Percentiles rank a stretch among this genome's conserved stretches.
Conservation (phyloP, 768 basidiomycete genomes). For the Tulasnella sp. region DNA sequence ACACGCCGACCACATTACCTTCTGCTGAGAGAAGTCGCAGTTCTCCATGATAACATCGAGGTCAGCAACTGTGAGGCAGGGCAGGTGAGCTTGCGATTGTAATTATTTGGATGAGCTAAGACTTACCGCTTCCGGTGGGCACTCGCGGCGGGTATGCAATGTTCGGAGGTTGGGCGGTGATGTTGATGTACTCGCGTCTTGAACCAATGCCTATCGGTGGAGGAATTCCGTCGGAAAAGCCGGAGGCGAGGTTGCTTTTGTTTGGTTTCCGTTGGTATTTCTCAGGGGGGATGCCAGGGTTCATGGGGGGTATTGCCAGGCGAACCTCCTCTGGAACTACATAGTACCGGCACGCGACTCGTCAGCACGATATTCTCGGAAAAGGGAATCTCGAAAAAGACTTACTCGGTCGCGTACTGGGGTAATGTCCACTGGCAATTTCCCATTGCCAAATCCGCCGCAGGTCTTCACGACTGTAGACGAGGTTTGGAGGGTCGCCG, state of each 20-base stretch:
- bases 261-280: conserved; percentile 35
- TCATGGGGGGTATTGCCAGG: conserved; percentile 52
- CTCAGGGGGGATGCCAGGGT: conserved; percentile 69
- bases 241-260: background rate
- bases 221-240: conserved; percentile 42
- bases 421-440: conserved; percentile 88
- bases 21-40: conserved; percentile 81
- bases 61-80: conserved; percentile 56
- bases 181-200: conserved; percentile 70
- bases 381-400: conserved; percentile 29
- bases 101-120: background rate
- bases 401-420: conserved; percentile 73
- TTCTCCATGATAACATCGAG: conserved; percentile 87
- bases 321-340: conserved; percentile 71
- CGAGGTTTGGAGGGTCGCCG: conserved; percentile 52
- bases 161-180: conserved; percentile 56
- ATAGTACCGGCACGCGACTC: background rate
- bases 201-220: conserved; percentile 68
- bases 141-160: conserved; percentile 87
- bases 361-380: background rate
- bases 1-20: too few relatives aligned
- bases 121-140: conserved; percentile 56
- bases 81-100: background rate
- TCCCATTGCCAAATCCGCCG: conserved; percentile 96
- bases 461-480: conserved; percentile 72